phyloP scores from a whole-genome alignment of 192 early-diverging fungal species.

The Lobulomyces angularis region DNA sequence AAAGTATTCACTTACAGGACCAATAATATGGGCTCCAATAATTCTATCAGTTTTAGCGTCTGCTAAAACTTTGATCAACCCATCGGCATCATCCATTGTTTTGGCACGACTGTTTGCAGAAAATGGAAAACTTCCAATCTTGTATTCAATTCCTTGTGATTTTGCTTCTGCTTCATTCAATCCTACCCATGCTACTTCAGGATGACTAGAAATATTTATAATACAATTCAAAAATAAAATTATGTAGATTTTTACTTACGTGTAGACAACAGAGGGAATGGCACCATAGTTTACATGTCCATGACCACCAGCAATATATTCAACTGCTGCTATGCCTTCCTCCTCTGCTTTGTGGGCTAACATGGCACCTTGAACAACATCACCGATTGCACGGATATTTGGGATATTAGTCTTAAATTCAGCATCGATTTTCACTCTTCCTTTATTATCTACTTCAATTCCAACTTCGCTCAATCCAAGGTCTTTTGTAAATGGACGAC shows the following conservation, averaged over 20 bases:
- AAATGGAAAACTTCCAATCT: constrained; percentile 88
- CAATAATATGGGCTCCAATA: constrained; percentile 96
- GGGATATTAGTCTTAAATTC: constrained; percentile 77
- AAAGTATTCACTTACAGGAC: constrained; percentile 38
- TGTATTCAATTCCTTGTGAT: constrained; percentile 73
- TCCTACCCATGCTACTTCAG: constrained; percentile 98
- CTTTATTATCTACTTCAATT: constrained; percentile 72
- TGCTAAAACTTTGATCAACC: constrained; percentile 90
- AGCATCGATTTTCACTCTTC: constrained; percentile 74
- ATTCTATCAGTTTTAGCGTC: constrained; percentile 93
- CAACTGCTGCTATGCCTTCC: constrained; percentile 91
- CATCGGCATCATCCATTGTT: constrained; percentile 87
- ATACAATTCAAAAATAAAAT: constrained; percentile 1
- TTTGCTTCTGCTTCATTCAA: constrained; percentile 90
- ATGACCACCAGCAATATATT: constrained; percentile 79
- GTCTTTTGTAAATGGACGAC: constrained; percentile 85
- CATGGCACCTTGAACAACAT: constrained; percentile 94
- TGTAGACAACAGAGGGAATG: constrained; percentile 95
- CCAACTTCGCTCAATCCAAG: constrained; percentile 87
- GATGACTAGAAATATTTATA: constrained; percentile 51
- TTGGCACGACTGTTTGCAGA: constrained; percentile 94
- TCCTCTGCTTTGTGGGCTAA: constrained; percentile 99
- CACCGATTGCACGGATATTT: constrained; percentile 89
- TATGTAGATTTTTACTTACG: constrained; percentile 11
- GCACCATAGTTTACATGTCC: constrained; percentile 98